Percentiles rank a stretch among this genome's conserved stretches.
These are phyloP conservation scores for Austroboletus niveus DNA, from an alignment of 1,284 basidiomycete species.

Conservation along the genomic window DNA sequence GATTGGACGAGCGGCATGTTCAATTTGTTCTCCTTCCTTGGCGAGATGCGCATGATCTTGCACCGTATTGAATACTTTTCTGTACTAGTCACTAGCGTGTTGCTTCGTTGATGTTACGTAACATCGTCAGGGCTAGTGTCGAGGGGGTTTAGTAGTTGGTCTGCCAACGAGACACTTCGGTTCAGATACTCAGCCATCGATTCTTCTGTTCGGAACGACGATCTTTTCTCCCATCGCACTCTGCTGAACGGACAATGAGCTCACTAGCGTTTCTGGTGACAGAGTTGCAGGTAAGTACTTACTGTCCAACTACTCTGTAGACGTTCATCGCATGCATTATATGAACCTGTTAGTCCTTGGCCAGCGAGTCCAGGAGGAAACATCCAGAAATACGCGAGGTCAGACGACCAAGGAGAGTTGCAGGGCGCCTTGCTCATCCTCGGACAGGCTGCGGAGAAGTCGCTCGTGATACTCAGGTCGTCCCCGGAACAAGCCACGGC, in stretches of 20 bases:
- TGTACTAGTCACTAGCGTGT: too few relatives aligned
- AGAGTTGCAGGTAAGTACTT: slow-evolving; percentile 45
- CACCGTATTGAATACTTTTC: slow-evolving; percentile 1
- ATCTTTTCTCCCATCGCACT: not conserved
- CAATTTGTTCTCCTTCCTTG: slow-evolving; percentile 33
- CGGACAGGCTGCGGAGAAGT: slow-evolving; percentile 77
- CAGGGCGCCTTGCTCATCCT: slow-evolving; percentile 2
- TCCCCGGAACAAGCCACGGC: slow-evolving; percentile 69
- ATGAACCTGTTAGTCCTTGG: slow-evolving; percentile 47
- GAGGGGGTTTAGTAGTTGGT: too few relatives aligned
- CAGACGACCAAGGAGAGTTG: not conserved
- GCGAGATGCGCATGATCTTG: slow-evolving; percentile 25
- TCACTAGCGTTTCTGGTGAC: slow-evolving; percentile 54
- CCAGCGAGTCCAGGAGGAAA: slow-evolving; percentile 78
- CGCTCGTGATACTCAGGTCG: slow-evolving; percentile 72
- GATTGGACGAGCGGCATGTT: slow-evolving; percentile 41
- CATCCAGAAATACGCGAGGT: slow-evolving; percentile 85
- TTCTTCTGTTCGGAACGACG: not conserved
- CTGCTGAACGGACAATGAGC: slow-evolving; percentile 38
- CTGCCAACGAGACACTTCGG: too few relatives aligned
- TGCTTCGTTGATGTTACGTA: too few relatives aligned
- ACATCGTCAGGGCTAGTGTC: too few relatives aligned
- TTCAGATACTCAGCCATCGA: too few relatives aligned
- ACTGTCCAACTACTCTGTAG: not conserved
- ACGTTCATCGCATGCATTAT: not conserved